These are phyloP conservation scores for Naganishia liquefaciens DNA, from an alignment of 1,284 basidiomycete species.

Conservation along the genomic window DNA sequence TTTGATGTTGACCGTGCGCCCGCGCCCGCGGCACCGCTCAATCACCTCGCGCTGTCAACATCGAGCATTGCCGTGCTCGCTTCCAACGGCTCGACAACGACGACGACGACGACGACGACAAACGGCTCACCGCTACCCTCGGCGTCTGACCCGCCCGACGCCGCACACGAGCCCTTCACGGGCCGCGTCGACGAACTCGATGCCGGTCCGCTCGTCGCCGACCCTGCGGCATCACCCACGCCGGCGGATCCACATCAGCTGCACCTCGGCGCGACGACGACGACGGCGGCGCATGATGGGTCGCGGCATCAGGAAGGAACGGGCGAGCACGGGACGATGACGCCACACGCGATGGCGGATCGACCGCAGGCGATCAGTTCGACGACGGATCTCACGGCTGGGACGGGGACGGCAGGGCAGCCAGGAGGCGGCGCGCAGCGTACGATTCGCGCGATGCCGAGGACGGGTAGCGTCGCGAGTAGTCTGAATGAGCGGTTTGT, in stretches of 20 bases:
- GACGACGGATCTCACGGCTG: slow-evolving; percentile 43
- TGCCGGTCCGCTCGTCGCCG: slow-evolving; percentile 43
- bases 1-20: not conserved
- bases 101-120: not conserved
- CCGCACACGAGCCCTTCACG: slow-evolving; percentile 45
- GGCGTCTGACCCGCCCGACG: slow-evolving; percentile 26
- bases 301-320: slow-evolving; percentile 35
- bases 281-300: not conserved
- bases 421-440: slow-evolving; percentile 33
- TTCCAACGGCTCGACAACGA: slow-evolving; percentile 2
- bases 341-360: slow-evolving; percentile 52
- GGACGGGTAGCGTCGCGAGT: slow-evolving; percentile 30
- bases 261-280: not conserved
- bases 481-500: slow-evolving; percentile 30
- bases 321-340: slow-evolving; percentile 49
- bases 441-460: slow-evolving; percentile 44
- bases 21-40: not conserved
- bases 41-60: slow-evolving; percentile 8
- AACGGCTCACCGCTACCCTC: too few relatives aligned
- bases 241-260: slow-evolving; percentile 20
- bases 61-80: slow-evolving; percentile 2
- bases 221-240: slow-evolving; percentile 21
- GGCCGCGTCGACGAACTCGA: slow-evolving; percentile 55
- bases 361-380: slow-evolving; percentile 48
- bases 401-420: not conserved